phyloP scores from a whole-genome alignment of 2,329 filamentous ascomycete genomes.

The Ophiocordyceps australis region DNA sequence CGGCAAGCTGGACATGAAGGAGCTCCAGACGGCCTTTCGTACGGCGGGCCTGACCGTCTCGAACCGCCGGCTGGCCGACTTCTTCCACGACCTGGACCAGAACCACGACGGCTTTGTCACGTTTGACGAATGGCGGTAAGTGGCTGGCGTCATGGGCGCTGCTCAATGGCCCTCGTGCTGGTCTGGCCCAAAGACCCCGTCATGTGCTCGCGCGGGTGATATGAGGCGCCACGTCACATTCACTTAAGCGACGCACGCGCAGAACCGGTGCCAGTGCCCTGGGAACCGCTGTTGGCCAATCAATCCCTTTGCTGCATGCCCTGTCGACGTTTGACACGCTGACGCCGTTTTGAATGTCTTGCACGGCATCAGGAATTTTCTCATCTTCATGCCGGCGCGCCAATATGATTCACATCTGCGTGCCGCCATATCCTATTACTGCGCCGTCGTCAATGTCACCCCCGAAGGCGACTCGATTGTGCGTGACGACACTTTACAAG shows the following conservation, averaged over 20 bases:
- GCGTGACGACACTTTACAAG: conserved; percentile 77
- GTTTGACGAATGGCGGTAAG: conserved; percentile 94
- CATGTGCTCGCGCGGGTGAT: too few species aligned
- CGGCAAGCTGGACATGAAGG: conserved; percentile 71
- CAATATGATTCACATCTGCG: conserved; percentile 53
- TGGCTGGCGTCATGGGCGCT: conserved; percentile 5
- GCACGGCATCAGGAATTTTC: conserved; percentile 51
- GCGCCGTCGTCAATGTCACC: conserved; percentile 73
- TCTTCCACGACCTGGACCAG: conserved; percentile 78
- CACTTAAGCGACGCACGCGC: too few species aligned
- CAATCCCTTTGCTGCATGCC: too few species aligned
- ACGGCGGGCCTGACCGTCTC: conserved; percentile 65
- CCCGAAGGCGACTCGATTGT: conserved; percentile 88
- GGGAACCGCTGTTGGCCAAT: too few species aligned
- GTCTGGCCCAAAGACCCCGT: too few species aligned
- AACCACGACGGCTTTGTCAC: conserved; percentile 78
- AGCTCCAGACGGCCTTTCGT: conserved; percentile 64
- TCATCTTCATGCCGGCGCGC: conserved; percentile 63
- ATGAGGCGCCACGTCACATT: too few species aligned
- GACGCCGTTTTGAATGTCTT: too few species aligned
- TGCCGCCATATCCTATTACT: conserved; percentile 80
- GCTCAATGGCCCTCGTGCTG: too few species aligned
- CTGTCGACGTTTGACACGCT: too few species aligned
- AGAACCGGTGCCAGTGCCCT: too few species aligned
- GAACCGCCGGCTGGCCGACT: conserved; percentile 57